Percentiles rank a stretch among this genome's conserved stretches.
Conservation (phyloP, 78 protist species). For the Dictyostelium brefeldianum region DNA sequence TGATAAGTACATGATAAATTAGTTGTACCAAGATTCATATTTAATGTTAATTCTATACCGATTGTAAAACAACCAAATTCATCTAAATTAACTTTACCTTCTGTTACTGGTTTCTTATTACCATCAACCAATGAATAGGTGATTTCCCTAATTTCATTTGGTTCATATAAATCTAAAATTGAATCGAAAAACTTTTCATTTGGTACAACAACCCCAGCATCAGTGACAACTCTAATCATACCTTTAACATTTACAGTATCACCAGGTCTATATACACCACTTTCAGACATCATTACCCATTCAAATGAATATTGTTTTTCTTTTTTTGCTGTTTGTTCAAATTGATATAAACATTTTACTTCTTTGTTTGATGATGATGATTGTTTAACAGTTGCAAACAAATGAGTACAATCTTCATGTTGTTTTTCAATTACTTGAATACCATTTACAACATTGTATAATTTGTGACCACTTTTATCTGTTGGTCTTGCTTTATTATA, state of each 20-base stretch:
- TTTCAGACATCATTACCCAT: neutral
- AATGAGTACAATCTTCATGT: neutral
- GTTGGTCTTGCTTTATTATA: neutral
- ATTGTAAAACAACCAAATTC: conserved; percentile 7
- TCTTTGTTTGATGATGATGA: neutral
- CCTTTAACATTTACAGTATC: conserved; percentile 39
- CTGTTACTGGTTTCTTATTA: neutral
- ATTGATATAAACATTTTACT: neutral
- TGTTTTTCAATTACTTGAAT: too few relatives aligned
- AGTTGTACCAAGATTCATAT: conserved; percentile 21
- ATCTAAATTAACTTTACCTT: neutral
- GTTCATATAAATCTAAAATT: neutral
- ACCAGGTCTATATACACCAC: conserved; percentile 27
- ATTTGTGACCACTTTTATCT: neutral
- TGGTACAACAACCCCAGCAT: conserved; percentile 32
- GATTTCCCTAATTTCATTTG: neutral
- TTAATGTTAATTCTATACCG: neutral
- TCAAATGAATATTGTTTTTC: neutral
- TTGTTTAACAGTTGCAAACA: neutral
- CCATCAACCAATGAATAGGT: neutral
- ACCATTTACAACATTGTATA: neutral
- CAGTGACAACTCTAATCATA: neutral
- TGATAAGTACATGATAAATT: neutral
- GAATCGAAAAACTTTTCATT: neutral
- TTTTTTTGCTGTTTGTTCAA: neutral